phyloP scores from a whole-genome alignment of 73 alveolate species.

The Tetrahymena thermophila region DNA sequence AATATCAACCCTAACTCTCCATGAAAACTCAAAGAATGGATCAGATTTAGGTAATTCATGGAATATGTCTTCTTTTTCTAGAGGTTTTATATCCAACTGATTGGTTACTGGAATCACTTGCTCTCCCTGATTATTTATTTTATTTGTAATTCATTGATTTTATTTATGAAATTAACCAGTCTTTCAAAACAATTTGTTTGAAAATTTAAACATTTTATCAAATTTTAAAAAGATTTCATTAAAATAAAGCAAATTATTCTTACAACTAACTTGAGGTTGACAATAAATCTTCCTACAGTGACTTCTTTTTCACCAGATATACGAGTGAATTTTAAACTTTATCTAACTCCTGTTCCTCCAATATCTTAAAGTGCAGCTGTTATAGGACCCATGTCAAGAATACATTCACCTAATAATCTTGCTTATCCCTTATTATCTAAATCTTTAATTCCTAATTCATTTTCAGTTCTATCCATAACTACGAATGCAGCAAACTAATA shows the following conservation, averaged over 20 bases:
- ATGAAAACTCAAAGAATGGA: conserved; percentile 79
- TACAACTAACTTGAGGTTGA: conserved; percentile 73
- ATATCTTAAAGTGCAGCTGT: conserved; percentile 90
- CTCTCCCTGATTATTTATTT: conserved; percentile 4
- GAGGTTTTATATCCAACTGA: conserved; percentile 58
- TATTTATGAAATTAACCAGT: conserved; percentile 50
- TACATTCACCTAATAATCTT: conserved; percentile 93
- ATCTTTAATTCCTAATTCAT: conserved; percentile 66
- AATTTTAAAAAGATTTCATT: too few species aligned
- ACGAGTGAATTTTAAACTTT: conserved; percentile 79
- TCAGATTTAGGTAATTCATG: conserved; percentile 95
- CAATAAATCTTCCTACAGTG: conserved; percentile 95
- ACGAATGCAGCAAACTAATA: conserved; percentile 87
- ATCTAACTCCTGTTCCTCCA: conserved; percentile 92
- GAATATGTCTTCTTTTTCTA: conserved; percentile 71
- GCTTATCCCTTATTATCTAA: conserved; percentile 95
- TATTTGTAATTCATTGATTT: neutral
- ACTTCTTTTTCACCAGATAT: conserved; percentile 80
- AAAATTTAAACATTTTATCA: too few species aligned
- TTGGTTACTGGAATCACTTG: conserved; percentile 47
- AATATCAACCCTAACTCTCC: conserved; percentile 95
- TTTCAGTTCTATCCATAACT: conserved; percentile 85
- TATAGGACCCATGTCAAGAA: conserved; percentile 89
- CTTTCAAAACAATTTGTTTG: neutral
- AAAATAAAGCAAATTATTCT: neutral